A percentile compares a stretch with the other conserved stretches of the same genome.
Evolutionary conservation across 352 stramenopile genomes (phyloP).

Genomic region (Globisporangium heterothallicum): DNA sequence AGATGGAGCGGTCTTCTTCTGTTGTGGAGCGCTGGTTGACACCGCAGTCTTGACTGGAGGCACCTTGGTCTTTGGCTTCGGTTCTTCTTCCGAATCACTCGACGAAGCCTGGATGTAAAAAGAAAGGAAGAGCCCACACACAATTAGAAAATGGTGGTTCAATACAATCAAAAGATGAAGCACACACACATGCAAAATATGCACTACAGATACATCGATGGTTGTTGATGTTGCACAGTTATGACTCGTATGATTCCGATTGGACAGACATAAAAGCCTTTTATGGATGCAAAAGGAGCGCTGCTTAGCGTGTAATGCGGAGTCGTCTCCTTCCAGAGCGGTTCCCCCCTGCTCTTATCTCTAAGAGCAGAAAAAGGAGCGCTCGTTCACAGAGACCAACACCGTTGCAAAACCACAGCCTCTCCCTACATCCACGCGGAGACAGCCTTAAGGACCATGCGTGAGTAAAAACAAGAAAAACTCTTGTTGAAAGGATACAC

Average conservation of each 20-base stretch:
- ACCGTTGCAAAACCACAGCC: constrained; percentile 21
- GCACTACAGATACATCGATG: constrained; percentile 12
- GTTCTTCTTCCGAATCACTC: constrained; percentile 30
- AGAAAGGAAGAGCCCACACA: constrained; percentile 1
- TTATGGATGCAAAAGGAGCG: constrained; percentile 42
- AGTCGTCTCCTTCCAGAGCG: constrained; percentile 6
- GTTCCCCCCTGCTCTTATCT: constrained; percentile 8
- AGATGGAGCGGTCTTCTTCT: constrained; percentile 16
- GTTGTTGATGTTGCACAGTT: constrained; percentile 89
- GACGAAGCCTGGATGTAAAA: constrained; percentile 19
- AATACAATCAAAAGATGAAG: constrained; percentile 3
- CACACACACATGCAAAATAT: constrained; percentile 6
- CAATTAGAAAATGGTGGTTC: constrained; percentile 8
- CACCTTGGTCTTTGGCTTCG: constrained; percentile 28
- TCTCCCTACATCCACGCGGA: constrained; percentile 61
- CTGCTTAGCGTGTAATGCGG: constrained; percentile 8
- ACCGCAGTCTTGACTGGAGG: too few species aligned
- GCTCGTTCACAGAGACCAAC: constrained; percentile 23
- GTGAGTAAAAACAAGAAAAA: constrained; percentile 76
- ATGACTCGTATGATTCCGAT: constrained; percentile 92
- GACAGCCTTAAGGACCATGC: constrained; percentile 91
- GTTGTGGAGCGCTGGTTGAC: constrained; percentile 22
- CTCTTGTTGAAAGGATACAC: constrained; percentile 63
- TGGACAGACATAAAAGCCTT: constrained; percentile 62
- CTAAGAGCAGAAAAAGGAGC: constrained; percentile 7